Conservation (phyloP, 2,329 filamentous ascomycete species). For the Ophiostoma sp. region DNA sequence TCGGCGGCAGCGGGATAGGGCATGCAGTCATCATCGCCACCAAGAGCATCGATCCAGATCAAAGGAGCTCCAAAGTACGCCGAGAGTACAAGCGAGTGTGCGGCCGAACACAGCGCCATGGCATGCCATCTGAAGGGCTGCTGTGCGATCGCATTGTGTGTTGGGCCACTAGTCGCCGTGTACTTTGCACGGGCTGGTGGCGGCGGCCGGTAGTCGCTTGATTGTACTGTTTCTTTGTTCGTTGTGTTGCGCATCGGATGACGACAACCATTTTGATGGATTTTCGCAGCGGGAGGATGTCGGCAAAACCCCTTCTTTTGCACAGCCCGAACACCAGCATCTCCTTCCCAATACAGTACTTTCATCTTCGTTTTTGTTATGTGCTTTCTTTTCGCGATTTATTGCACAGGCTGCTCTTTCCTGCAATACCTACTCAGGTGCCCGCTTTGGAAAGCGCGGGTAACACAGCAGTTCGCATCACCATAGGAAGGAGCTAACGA, state of each 20-base stretch:
- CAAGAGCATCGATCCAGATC: not conserved
- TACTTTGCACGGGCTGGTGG: not conserved
- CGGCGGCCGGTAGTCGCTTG: not conserved
- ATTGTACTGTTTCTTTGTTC: not conserved
- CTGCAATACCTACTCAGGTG: too few species aligned
- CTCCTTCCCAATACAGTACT: not conserved
- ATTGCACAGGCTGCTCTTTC: not conserved
- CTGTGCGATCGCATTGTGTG: not conserved
- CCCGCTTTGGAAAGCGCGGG: not conserved
- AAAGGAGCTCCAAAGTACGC: not conserved
- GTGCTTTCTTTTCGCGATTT: not conserved
- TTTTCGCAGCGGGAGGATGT: not conserved
- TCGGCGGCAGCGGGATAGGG: not conserved
- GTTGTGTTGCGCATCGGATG: not conserved
- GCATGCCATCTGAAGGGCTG: not conserved
- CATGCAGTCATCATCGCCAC: constrained; percentile 12
- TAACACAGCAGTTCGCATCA: not conserved
- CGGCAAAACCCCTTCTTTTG: not conserved
- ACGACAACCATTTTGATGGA: not conserved
- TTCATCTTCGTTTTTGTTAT: not conserved
- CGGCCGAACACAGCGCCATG: not conserved
- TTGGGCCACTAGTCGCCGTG: not conserved
- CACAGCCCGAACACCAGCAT: not conserved
- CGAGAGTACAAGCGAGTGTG: not conserved
- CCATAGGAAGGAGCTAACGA: not conserved